phyloP scores from a whole-genome alignment of 2,329 filamentous ascomycete genomes.

The Beauveria scarabaeidicola region DNA sequence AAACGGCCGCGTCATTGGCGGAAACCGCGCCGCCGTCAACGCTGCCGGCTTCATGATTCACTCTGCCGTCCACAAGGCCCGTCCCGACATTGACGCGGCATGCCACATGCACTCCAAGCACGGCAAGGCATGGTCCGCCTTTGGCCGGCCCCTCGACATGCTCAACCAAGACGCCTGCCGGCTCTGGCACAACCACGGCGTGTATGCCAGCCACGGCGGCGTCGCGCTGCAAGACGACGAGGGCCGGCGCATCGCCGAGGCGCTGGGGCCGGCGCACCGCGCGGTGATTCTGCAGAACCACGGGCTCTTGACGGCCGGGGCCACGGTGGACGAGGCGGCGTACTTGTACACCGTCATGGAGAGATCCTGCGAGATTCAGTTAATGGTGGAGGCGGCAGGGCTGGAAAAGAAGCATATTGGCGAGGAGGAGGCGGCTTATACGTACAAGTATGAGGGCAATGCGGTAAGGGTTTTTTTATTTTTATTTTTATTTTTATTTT shows the following conservation, averaged over 20 bases:
- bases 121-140: conserved; percentile 60
- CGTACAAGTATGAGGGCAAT: conserved; percentile 37
- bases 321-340: conserved; percentile 65
- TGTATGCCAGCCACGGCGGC: conserved; percentile 51
- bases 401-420: conserved; percentile 33
- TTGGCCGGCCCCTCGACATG: conserved; percentile 60
- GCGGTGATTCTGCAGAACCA: conserved; percentile 63
- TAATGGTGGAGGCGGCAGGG: conserved; percentile 57
- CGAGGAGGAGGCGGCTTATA: conserved; percentile 30
- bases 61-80: conserved; percentile 56
- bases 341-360: conserved; percentile 63
- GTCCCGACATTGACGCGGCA: conserved; percentile 56
- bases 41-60: conserved; percentile 64
- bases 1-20: conserved; percentile 53
- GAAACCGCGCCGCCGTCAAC: conserved; percentile 54
- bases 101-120: conserved; percentile 61
- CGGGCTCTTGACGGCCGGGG: conserved; percentile 61
- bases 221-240: conserved; percentile 54
- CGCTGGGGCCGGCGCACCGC: conserved; percentile 50
- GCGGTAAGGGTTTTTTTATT: background rate
- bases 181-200: conserved; percentile 48
- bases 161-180: conserved; percentile 59
- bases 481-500: too few species aligned
- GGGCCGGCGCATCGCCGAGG: conserved; percentile 52
- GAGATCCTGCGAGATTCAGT: conserved; percentile 58